phyloP scores from a whole-genome alignment of 2,329 filamentous ascomycete species.

The Coniella lustricola region DNA sequence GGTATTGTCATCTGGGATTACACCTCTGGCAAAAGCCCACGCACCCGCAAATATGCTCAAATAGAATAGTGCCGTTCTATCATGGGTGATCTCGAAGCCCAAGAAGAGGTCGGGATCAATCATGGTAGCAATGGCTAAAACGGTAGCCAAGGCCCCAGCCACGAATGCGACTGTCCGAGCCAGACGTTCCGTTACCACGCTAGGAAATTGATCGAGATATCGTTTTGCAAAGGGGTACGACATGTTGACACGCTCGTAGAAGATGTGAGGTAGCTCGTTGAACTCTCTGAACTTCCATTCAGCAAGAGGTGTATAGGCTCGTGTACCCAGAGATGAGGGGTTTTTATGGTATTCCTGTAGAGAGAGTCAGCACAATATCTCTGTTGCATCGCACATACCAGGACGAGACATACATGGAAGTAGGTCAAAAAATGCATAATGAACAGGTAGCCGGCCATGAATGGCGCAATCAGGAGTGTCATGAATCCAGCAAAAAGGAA shows the following conservation, averaged over 20 bases:
- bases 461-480: slow-evolving; percentile 79
- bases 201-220: slow-evolving; percentile 94
- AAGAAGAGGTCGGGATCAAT: slow-evolving; percentile 87
- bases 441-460: slow-evolving; percentile 78
- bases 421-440: slow-evolving; percentile 92
- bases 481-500: slow-evolving; percentile 79
- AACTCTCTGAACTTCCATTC: slow-evolving; percentile 99
- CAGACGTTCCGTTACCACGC: slow-evolving; percentile 82
- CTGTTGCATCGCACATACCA: background rate
- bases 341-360: slow-evolving; percentile 90
- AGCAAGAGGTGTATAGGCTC: slow-evolving; percentile 86
- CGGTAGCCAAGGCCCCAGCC: slow-evolving; percentile 75
- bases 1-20: slow-evolving; percentile 78
- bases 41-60: slow-evolving; percentile 74
- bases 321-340: slow-evolving; percentile 75
- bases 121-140: slow-evolving; percentile 77
- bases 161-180: slow-evolving; percentile 83
- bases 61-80: slow-evolving; percentile 86
- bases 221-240: slow-evolving; percentile 87
- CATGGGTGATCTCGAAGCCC: slow-evolving; percentile 82
- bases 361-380: slow-evolving; percentile 2
- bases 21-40: slow-evolving; percentile 76
- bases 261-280: slow-evolving; percentile 91
- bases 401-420: slow-evolving; percentile 61
- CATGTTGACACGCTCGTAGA: slow-evolving; percentile 84